Evolutionary conservation across 2,329 filamentous ascomycete genomes (phyloP).

Genomic region (Epichloe hybrida): DNA sequence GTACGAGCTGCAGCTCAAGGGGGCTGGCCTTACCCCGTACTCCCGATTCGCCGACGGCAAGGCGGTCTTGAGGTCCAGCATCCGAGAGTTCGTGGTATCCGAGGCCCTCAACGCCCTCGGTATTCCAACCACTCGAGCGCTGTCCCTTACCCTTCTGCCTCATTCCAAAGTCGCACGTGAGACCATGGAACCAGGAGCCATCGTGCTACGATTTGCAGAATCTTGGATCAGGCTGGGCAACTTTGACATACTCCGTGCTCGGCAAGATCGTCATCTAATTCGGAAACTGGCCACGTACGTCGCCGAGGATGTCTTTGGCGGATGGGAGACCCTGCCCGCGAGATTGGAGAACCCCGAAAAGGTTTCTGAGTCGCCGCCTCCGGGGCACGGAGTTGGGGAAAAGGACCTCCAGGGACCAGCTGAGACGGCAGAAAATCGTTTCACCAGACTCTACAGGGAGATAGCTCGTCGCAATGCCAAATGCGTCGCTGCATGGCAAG

Average conservation of each 20-base stretch:
- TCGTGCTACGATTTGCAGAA: conserved; percentile 83
- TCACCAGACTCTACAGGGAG: conserved; percentile 74
- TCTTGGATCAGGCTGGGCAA: conserved; percentile 89
- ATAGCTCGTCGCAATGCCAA: conserved; percentile 73
- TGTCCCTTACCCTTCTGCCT: conserved; percentile 68
- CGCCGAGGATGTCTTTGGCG: conserved; percentile 74
- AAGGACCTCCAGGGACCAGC: conserved; percentile 52
- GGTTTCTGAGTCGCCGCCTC: conserved; percentile 27
- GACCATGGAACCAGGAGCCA: conserved; percentile 74
- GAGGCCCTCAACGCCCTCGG: conserved; percentile 75
- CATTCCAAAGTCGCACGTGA: conserved; percentile 64
- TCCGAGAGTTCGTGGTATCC: conserved; percentile 86
- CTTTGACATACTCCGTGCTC: conserved; percentile 78
- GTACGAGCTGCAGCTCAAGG: conserved; percentile 90
- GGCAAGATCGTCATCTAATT: conserved; percentile 64
- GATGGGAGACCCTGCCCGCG: conserved; percentile 73
- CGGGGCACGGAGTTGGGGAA: conserved; percentile 38
- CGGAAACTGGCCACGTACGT: conserved; percentile 68
- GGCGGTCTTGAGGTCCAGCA: conserved; percentile 81
- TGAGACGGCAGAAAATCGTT: conserved; percentile 68
- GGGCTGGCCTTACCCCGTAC: conserved; percentile 86
- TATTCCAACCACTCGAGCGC: conserved; percentile 75
- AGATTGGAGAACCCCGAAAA: conserved; percentile 38
- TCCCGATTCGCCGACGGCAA: conserved; percentile 93
- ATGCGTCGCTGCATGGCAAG: conserved; percentile 89